Evolutionary conservation across 768 basidiomycete species (phyloP).

Genomic region (Ramaria sp.): DNA sequence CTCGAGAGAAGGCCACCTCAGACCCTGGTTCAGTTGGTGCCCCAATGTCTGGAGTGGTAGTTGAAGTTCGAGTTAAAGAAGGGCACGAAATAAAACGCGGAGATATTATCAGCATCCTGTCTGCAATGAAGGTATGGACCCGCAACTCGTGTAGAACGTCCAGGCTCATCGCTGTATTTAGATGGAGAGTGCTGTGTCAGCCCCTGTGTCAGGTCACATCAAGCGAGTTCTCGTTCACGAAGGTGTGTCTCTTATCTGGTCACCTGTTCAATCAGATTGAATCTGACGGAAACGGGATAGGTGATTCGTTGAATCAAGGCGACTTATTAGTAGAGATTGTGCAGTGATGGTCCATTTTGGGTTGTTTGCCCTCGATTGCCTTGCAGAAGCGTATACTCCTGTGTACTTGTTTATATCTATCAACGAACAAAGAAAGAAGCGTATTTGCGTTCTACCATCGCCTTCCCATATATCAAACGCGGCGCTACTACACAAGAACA

Average conservation of each 20-base stretch:
- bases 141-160: background rate
- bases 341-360: slow-evolving; percentile 29
- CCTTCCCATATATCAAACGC: background rate
- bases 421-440: background rate
- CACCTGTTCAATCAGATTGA: background rate
- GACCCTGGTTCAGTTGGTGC: slow-evolving; percentile 97
- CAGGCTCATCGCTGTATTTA: slow-evolving; percentile 20
- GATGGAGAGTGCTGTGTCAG: slow-evolving; percentile 98
- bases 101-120: slow-evolving; percentile 64
- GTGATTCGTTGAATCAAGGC: slow-evolving; percentile 91
- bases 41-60: slow-evolving; percentile 96
- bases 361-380: background rate
- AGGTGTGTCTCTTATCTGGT: slow-evolving; percentile 32
- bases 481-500: background rate
- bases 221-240: slow-evolving; percentile 87
- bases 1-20: slow-evolving; percentile 85
- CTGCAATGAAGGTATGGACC: slow-evolving; percentile 81
- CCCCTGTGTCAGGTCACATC: slow-evolving; percentile 93
- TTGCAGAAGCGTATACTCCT: background rate
- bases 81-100: slow-evolving; percentile 97
- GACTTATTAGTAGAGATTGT: slow-evolving; percentile 86
- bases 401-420: background rate
- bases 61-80: slow-evolving; percentile 96
- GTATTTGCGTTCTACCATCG: background rate
- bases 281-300: slow-evolving; percentile 24